These are phyloP conservation scores for Clonostachys sp. DNA, from an alignment of 2,329 filamentous ascomycete genomes.

Conservation along the genomic window DNA sequence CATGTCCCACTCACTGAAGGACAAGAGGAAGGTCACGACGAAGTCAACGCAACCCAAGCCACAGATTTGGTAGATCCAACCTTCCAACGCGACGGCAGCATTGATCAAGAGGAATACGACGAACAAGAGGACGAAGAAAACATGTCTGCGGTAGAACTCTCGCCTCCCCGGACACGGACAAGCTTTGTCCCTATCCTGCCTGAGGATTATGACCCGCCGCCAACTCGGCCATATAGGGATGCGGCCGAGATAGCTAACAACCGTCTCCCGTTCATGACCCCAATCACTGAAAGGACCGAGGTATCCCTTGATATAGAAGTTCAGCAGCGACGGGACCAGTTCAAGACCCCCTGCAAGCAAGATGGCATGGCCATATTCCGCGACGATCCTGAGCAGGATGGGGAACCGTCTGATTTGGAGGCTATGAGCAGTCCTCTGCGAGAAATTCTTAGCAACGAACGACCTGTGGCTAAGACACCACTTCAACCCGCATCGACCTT, in stretches of 20 bases:
- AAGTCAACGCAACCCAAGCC: constrained; percentile 27
- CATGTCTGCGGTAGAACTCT: no score
- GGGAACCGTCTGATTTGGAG: constrained; percentile 23
- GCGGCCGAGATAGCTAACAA: constrained; percentile 78
- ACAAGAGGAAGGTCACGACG: constrained; percentile 20
- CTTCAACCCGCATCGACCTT: neutral
- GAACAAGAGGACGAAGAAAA: neutral
- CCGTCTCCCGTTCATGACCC: constrained; percentile 95
- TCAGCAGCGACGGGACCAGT: constrained; percentile 49
- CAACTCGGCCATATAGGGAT: constrained; percentile 73
- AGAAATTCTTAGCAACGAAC: constrained; percentile 52
- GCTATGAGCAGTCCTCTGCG: constrained; percentile 68
- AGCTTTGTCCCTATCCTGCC: constrained; percentile 77
- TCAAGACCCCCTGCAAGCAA: constrained; percentile 74
- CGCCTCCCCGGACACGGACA: constrained; percentile 42
- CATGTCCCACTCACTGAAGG: constrained; percentile 53
- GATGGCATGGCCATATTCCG: constrained; percentile 14
- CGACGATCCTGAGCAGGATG: constrained; percentile 18
- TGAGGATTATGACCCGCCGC: constrained; percentile 77
- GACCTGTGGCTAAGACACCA: constrained; percentile 44
- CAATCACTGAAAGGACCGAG: constrained; percentile 94
- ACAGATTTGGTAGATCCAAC: constrained; percentile 31
- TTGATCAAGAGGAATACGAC: neutral
- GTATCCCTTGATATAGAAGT: constrained; percentile 70
- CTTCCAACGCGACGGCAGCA: no score